phyloP scores from a whole-genome alignment of 163 green algal species.

The Scenedesmus sp. region DNA sequence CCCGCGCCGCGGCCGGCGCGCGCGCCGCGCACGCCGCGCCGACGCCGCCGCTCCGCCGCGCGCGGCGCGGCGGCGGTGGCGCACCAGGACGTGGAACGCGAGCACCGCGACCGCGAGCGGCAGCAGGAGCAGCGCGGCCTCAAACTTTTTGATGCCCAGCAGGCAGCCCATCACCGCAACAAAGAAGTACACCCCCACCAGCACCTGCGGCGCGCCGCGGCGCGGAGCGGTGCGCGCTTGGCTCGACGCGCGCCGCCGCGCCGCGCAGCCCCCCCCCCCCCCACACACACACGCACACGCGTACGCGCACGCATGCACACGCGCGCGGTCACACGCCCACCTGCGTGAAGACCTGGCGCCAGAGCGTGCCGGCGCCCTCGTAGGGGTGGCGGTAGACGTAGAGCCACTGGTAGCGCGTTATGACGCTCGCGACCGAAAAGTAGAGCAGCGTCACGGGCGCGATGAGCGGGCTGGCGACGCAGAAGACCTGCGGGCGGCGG shows the following conservation, averaged over 20 bases:
- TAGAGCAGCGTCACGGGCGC: constrained; percentile 64
- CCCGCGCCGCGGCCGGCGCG: not conserved
- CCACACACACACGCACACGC: too few species aligned
- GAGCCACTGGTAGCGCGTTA: constrained; percentile 69
- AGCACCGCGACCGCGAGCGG: constrained; percentile 27
- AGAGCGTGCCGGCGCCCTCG: constrained; percentile 61
- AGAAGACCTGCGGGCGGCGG: too few species aligned
- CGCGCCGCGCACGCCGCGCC: not conserved
- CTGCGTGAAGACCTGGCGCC: constrained; percentile 41
- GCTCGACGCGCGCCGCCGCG: too few species aligned
- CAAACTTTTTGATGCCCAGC: constrained; percentile 42
- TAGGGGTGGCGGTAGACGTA: constrained; percentile 68
- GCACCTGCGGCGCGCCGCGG: constrained; percentile 5
- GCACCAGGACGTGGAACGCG: constrained; percentile 40
- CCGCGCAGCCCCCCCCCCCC: too few species aligned
- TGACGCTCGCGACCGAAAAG: constrained; percentile 58
- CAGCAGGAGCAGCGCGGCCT: constrained; percentile 22
- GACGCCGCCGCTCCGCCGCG: not conserved
- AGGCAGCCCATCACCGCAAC: constrained; percentile 36
- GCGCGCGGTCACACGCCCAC: not conserved
- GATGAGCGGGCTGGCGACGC: constrained; percentile 66
- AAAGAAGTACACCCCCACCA: constrained; percentile 43
- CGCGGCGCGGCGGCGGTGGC: not conserved
- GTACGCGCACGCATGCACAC: not conserved
- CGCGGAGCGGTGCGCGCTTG: too few species aligned